Base-by-base conservation (phyloP, 2,329 filamentous ascomycete species). In the Pseudogymnoascus sp. region DNA sequence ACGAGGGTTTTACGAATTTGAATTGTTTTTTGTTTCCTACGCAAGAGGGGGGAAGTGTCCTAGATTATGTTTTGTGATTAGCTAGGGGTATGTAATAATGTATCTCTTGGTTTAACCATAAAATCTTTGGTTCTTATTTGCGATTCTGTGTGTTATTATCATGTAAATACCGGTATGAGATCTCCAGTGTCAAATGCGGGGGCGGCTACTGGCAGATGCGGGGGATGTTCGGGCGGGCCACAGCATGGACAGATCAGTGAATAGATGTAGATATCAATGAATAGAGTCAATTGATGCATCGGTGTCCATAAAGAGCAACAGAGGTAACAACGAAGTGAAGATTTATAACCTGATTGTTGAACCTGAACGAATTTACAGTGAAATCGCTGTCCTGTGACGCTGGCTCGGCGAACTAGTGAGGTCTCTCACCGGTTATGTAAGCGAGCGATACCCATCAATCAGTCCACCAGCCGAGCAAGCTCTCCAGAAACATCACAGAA, bases 1-100 rank as follows among this genome's bases (percentile, higher is more conserved):
- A 37, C 11, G 19, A 50, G 38, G 61, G 5, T 62, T 19, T 56
- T 33, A 56, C 10, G 50, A 56, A 33, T 56, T 56, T n/a, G 17
- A 33, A 56, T 5, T 56, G 50, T 56, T 56, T 56, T 56, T 6
- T 33, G 46, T 56, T 56, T 56, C 50, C 13, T 56, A 33, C 2
- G 11, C 29, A 21, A 56, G 50, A 56, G n/a, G 23, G 26, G 50
- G 17, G 44, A 37, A 15, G 40, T 37, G 35, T 50, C 59, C 29
- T 29, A 59, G 35, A 50, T 29, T 35, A 59, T 50, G 33, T 59
- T 62, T 50, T 59, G 50, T 62, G 40, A 56, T 59, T 62, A 38
- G 33, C 17, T 62, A 35, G 42, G 60, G 44, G 44, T 61, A 44
- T 44, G 26, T 44, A 31, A 50, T 31, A 40, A 31, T 31, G 44